Base-by-base conservation (phyloP, 2,329 filamentous ascomycete genomes). In the Akanthomyces uredinophilus region DNA sequence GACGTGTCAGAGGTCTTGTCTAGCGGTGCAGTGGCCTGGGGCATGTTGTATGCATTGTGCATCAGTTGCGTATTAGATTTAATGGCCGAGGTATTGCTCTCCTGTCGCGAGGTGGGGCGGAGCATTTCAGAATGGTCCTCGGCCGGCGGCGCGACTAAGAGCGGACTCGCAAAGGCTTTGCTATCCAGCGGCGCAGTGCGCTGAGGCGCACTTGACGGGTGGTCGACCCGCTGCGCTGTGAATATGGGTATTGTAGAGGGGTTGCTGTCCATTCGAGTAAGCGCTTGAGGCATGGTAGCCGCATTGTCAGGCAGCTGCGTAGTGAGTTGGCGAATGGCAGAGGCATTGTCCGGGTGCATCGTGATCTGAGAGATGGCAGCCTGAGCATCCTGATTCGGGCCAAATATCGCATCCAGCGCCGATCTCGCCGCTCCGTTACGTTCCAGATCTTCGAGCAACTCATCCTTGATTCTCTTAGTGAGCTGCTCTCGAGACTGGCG, bases 381-480 rank as follows among this genome's bases (percentile, higher is more conserved):
- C 18, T 13, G 11, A 7, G 16, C 20, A 14, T 52, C 32, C 2
- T 22, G 20, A n/a, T 16, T 20, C 7, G 32, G 24, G 14, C 52
- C 51, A 18, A 55, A 46, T 16, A 61, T 61, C 5, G 60, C 61
- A n/a, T 58, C 13, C 39, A 52, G 46, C 10, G 46, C 35, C 24
- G 46, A 49, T 27, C 14, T 53, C 3, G 58, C 49, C 18, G 58
- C 39, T 29, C 50, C 50, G 20, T 53, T 44, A 27, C 58, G 49
- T n/a, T 60, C 47, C 29, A 60, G 18, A 20, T 44, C 49, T 5
- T 60, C 24, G 6, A 60, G 24, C 27, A 61, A 18, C 22, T 54
- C 50, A 16, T 37, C 20, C 11, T 47, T 35, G 20, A 53, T 47
- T n/a, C 27, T 47, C 4, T 47, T 32, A 27, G 22, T 39, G 27